Conservation (phyloP, 2,329 filamentous ascomycete genomes). For the Stemphylium beticola region DNA sequence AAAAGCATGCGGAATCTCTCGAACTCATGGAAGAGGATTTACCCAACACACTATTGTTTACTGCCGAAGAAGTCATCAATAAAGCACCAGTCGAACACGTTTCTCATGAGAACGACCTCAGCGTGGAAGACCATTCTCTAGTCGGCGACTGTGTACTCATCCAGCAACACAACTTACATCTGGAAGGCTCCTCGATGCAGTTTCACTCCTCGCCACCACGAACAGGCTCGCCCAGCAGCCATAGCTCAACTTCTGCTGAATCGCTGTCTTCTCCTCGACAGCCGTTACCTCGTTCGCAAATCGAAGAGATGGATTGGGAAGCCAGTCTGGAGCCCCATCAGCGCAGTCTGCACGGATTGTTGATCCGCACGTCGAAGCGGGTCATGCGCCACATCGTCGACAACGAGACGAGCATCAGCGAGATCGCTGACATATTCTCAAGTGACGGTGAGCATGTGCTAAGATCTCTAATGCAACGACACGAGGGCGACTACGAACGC, state of each 20-base stretch:
- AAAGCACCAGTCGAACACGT: too few species aligned
- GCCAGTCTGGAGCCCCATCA: constrained; percentile 49
- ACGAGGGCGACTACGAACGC: constrained; percentile 46
- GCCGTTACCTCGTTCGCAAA: constrained; percentile 26
- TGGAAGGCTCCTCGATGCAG: constrained; percentile 9
- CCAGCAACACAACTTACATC: neutral
- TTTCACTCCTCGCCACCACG: constrained; percentile 34
- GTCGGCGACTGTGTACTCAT: constrained; percentile 5
- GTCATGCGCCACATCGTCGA: constrained; percentile 55
- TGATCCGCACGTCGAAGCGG: constrained; percentile 51
- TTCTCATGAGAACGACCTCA: too few species aligned
- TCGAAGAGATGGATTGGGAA: constrained; percentile 49
- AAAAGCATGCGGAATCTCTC: too few species aligned
- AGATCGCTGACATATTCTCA: constrained; percentile 54
- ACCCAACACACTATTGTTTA: too few species aligned
- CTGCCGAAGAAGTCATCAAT: too few species aligned
- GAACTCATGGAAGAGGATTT: too few species aligned
- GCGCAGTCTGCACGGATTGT: constrained; percentile 45
- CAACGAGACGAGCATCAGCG: constrained; percentile 53
- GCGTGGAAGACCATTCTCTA: constrained; percentile 18
- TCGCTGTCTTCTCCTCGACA: constrained; percentile 23
- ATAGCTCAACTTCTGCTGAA: constrained; percentile 37
- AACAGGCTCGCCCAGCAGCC: constrained; percentile 29
- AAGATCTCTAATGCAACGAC: constrained; percentile 50
- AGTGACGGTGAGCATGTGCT: constrained; percentile 54